Evolutionary conservation across 2,329 filamentous ascomycete genomes (phyloP).

Genomic region (Penicillium sp.): DNA sequence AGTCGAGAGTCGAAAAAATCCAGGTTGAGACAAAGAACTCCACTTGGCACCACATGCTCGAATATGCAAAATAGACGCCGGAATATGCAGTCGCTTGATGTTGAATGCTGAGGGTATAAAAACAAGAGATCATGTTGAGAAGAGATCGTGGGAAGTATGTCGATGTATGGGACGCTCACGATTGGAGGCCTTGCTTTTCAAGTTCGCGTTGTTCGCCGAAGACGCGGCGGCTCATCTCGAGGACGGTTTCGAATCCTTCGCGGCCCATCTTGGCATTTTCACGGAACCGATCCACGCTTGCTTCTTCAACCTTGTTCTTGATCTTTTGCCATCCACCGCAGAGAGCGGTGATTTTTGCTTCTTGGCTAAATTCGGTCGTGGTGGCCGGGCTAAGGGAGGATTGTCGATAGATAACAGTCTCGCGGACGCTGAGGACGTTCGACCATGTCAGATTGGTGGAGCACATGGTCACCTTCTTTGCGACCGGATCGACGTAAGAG

Average conservation of each 20-base stretch:
- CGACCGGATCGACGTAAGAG: conserved; percentile 82
- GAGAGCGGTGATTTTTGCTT: conserved; percentile 87
- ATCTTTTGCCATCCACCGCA: conserved; percentile 97
- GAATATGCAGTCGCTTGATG: conserved; percentile 34
- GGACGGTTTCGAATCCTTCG: conserved; percentile 91
- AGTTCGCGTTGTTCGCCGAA: conserved; percentile 85
- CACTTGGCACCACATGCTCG: conserved; percentile 24
- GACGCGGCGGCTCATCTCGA: conserved; percentile 87
- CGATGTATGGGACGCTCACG: conserved; percentile 12
- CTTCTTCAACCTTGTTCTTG: conserved; percentile 93
- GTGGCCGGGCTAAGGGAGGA: conserved; percentile 47
- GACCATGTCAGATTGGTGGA: conserved; percentile 91
- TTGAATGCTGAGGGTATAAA: conserved; percentile 8
- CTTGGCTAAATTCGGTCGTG: conserved; percentile 79
- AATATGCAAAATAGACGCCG: conserved; percentile 26
- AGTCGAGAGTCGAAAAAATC: conserved; percentile 2
- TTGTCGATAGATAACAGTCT: conserved; percentile 86
- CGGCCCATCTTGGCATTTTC: conserved; percentile 89
- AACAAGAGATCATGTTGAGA: neutral
- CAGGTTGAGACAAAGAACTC: conserved; percentile 19
- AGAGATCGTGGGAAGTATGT: neutral
- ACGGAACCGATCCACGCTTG: conserved; percentile 80
- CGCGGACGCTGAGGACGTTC: conserved; percentile 85
- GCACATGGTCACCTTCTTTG: conserved; percentile 92
- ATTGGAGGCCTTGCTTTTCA: conserved; percentile 45